Percentiles rank a stretch among this genome's conserved stretches.
These are phyloP conservation scores for Telfairia occidentalis DNA, from an alignment of 331 rosid species.

Conservation along the genomic window DNA sequence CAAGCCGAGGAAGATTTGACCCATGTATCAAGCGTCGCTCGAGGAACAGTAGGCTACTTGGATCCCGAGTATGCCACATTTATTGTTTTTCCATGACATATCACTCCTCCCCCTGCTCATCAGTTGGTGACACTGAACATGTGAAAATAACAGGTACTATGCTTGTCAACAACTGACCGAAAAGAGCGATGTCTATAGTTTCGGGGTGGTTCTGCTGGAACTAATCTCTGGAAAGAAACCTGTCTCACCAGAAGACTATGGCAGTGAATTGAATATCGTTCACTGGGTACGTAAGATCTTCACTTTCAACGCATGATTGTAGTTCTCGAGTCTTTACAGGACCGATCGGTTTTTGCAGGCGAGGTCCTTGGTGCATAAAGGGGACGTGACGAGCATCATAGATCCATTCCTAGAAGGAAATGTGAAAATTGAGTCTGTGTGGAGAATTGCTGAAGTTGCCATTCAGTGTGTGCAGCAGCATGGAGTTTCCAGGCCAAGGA, in stretches of 20 bases:
- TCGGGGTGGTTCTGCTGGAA: slow-evolving; percentile 85
- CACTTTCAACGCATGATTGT: neutral
- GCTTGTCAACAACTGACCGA: slow-evolving; percentile 88
- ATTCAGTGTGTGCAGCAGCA: slow-evolving; percentile 80
- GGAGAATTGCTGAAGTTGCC: slow-evolving; percentile 84
- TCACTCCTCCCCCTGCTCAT: neutral
- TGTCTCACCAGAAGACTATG: slow-evolving; percentile 71
- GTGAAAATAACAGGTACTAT: slow-evolving; percentile 48
- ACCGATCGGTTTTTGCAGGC: slow-evolving; percentile 39
- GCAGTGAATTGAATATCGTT: slow-evolving; percentile 81
- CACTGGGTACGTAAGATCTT: slow-evolving; percentile 61
- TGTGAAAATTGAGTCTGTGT: slow-evolving; percentile 64
- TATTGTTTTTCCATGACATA: neutral
- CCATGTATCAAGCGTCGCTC: slow-evolving; percentile 78
- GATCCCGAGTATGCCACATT: slow-evolving; percentile 81
- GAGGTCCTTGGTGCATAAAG: slow-evolving; percentile 56
- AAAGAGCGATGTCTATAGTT: slow-evolving; percentile 90
- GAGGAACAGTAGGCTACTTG: slow-evolving; percentile 89
- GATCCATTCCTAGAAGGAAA: slow-evolving; percentile 54
- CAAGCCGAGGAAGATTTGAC: slow-evolving; percentile 89
- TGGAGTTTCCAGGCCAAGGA: slow-evolving; percentile 78
- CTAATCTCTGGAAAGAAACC: slow-evolving; percentile 81
- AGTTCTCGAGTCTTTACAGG: neutral
- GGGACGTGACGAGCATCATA: slow-evolving; percentile 69
- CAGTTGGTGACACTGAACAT: neutral